Evolutionary conservation across 148 eudicot genomes (phyloP), one percentile per base, ranked within the genome.

Genomic region (Tetragonia tetragonoides): DNA sequence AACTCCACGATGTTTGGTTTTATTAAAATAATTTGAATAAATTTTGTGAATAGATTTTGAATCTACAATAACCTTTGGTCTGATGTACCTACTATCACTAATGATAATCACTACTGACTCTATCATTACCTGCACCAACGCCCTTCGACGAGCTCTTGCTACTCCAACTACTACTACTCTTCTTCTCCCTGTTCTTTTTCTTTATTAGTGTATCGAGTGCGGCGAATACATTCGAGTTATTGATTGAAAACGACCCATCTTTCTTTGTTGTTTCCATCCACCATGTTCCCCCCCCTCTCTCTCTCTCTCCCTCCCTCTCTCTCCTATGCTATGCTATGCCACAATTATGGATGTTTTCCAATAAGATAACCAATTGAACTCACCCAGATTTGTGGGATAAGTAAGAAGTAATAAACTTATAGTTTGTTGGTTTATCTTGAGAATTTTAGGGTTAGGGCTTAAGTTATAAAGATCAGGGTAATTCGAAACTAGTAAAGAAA

Each of bases 111-210:
- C 34, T 28, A 28, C 34, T 28, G 1, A 28, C 34, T 28, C 34
- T 28, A 28, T 28, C 34, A 28, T 28, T 28, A 28, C 34, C 1
- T 1, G 34, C 34, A 28, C 34, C 34, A 28, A 0, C 1, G 1
- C 34, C 69, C 80, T 89, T 86, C 9, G 84, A 84, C 20, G 82
- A 60, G 42, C 85, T 79, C 79, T 84, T 86, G 56, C 87, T 87
- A 62, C 85, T 76, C 15, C 75, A 23, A 42, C 72, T 74, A 39
- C 34, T 28, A 28, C 78, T 53, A 64, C 66, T 64, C 86, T 90
- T 88, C 68, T 85, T 86, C 40, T 87, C 91, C 70, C 89, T 91
- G 44, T 82, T 90, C 90, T 92, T 94, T 90, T 94, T 94, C 93
- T 87, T 94, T 87, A 86, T 89, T 20, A 89, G 80, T 38, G 89